A percentile compares a stretch with the other conserved stretches of the same genome.
Conservation (phyloP, 305 asterid genomes). For the Rubia occidens region DNA sequence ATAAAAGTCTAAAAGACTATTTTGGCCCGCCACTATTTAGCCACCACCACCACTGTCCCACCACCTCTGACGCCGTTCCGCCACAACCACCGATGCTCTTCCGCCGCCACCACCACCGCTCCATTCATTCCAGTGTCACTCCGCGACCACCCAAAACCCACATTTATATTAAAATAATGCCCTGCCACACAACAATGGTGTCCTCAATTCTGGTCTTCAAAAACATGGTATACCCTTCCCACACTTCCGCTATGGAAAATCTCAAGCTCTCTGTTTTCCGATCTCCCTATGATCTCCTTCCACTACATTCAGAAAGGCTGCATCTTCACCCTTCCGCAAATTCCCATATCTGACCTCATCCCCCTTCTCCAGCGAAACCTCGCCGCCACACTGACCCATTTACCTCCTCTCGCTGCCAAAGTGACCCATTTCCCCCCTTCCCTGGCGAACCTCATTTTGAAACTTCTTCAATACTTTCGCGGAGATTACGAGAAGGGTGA, state of each 20-base stretch:
- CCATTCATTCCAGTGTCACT: too few species aligned
- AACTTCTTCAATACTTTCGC: constrained; percentile 33
- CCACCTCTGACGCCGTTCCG: too few species aligned
- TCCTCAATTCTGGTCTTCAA: constrained; percentile 14
- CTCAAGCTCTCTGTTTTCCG: constrained; percentile 29
- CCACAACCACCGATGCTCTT: too few species aligned
- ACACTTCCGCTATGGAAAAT: constrained; percentile 18
- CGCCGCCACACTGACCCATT: constrained; percentile 13
- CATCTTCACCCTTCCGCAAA: constrained; percentile 21
- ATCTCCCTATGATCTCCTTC: constrained; percentile 31
- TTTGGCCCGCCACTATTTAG: too few species aligned
- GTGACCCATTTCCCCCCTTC: constrained; percentile 31
- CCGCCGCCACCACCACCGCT: too few species aligned
- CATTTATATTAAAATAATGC: constrained; percentile 6
- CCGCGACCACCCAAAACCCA: too few species aligned
- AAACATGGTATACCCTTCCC: constrained; percentile 24
- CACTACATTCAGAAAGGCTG: constrained; percentile 34
- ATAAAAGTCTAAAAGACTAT: too few species aligned
- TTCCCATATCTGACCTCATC: constrained; percentile 20
- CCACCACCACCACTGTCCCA: too few species aligned
- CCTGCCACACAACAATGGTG: constrained; percentile 2
- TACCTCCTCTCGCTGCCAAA: constrained; percentile 32
- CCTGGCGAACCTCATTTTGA: constrained; percentile 32
- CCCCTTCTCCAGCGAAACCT: constrained; percentile 7
- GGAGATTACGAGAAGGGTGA: constrained; percentile 21